Evolutionary conservation across 1,139 yeast genomes (phyloP).

Genomic region (Suhomyces chickasaworum): DNA sequence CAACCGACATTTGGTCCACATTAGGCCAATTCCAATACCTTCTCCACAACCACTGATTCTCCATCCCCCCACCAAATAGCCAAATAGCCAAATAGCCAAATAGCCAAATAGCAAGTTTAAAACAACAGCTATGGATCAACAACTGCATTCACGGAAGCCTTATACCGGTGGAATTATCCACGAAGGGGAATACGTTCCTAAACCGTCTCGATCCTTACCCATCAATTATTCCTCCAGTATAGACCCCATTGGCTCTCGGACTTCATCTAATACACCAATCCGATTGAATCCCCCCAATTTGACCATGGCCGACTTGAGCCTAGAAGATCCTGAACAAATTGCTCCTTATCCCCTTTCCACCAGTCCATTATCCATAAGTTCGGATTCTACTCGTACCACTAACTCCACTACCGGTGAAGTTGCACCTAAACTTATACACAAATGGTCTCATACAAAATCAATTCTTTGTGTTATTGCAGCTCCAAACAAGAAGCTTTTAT

Average conservation of each 20-base stretch:
- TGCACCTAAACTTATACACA: constrained; percentile 47
- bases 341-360: constrained; percentile 4
- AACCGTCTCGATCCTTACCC: constrained; percentile 33
- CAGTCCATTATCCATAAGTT: constrained; percentile 5
- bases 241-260: constrained; percentile 18
- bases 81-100: no score
- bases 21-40: no score
- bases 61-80: no score
- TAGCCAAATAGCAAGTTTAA: no score
- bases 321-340: constrained; percentile 1
- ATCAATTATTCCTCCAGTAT: constrained; percentile 26
- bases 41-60: no score
- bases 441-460: constrained; percentile 75
- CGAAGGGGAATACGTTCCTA: constrained; percentile 36
- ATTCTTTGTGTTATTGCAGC: constrained; percentile 78
- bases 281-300: constrained; percentile 25
- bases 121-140: neutral
- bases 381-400: constrained; percentile 4
- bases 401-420: neutral
- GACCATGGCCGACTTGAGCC: constrained; percentile 11
- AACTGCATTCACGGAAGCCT: neutral
- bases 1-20: no score
- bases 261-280: constrained; percentile 21
- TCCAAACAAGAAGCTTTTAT: constrained; percentile 57
- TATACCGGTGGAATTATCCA: constrained; percentile 26